Percentiles rank a stretch among this genome's conserved stretches.
phyloP scores from a whole-genome alignment of 2,329 filamentous ascomycete genomes.

The Paecilomyces variotii region DNA sequence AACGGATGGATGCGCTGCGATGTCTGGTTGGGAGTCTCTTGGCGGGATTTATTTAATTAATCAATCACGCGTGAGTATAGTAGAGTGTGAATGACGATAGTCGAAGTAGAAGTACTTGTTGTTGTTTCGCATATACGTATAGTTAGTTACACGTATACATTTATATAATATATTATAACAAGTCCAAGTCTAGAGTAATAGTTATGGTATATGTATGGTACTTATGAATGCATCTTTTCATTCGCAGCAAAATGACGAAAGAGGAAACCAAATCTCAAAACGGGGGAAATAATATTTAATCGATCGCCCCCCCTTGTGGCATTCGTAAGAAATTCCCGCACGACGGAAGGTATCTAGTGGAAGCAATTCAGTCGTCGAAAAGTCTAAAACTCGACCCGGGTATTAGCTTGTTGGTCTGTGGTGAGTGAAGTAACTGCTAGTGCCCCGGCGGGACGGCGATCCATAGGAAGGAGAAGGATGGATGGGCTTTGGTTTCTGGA shows the following conservation, averaged over 20 bases:
- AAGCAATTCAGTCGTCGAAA: conserved; percentile 1
- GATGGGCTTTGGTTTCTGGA: not conserved
- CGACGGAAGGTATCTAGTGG: conserved; percentile 2
- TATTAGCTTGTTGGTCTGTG: not conserved
- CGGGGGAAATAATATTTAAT: not conserved
- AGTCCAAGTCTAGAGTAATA: no score
- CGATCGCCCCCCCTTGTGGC: not conserved
- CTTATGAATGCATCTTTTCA: no score
- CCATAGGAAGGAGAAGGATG: not conserved
- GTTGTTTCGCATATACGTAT: no score
- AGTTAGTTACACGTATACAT: no score
- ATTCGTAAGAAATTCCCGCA: conserved; percentile 1
- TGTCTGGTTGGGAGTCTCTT: not conserved
- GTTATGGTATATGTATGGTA: no score
- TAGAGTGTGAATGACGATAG: no score
- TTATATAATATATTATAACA: no score
- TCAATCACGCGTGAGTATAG: no score
- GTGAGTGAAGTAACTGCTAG: not conserved
- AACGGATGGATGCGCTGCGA: no score
- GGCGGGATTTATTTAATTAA: not conserved
- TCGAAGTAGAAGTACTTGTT: no score
- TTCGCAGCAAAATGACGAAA: no score
- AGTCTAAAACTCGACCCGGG: conserved; percentile 1
- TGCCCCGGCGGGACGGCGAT: conserved; percentile 4
- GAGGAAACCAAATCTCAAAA: not conserved